Conservation (phyloP, 768 basidiomycete genomes). For the Boletus sensibilis region DNA sequence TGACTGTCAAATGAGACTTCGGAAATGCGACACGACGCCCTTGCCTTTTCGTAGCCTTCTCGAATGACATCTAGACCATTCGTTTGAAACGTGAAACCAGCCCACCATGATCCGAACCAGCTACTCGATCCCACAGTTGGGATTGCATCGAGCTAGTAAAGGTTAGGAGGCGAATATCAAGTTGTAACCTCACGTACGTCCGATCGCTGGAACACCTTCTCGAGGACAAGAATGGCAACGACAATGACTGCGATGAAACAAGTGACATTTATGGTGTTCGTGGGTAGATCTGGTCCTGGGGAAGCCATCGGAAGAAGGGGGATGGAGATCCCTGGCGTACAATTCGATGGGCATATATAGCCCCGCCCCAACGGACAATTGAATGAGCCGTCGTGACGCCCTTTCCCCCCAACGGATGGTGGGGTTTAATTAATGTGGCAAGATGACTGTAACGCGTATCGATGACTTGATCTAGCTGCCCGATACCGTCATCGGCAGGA, state of each 20-base stretch:
- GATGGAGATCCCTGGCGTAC: not conserved
- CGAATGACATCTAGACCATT: slow-evolving; percentile 10
- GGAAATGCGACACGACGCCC: not conserved
- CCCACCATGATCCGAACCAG: slow-evolving; percentile 30
- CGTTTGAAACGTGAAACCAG: slow-evolving; percentile 14
- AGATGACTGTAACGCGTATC: too few relatives aligned
- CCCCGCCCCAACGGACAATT: not conserved
- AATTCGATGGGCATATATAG: not conserved
- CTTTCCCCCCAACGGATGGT: not conserved
- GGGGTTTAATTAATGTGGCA: not conserved
- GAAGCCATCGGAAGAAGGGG: not conserved
- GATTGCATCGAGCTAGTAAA: slow-evolving; percentile 16
- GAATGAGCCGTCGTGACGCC: not conserved
- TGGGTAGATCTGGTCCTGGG: not conserved
- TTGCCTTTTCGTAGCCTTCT: not conserved
- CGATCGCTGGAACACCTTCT: not conserved
- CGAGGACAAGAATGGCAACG: not conserved
- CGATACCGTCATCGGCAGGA: not conserved
- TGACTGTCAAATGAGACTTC: not conserved
- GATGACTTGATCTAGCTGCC: too few relatives aligned
- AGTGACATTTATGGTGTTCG: not conserved
- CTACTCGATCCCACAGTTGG: slow-evolving; percentile 30
- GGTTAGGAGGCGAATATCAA: not conserved
- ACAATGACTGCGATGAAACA: not conserved
- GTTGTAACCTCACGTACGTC: not conserved